Conservation (phyloP, 306 rosid species). For the Vigna hirtella region DNA sequence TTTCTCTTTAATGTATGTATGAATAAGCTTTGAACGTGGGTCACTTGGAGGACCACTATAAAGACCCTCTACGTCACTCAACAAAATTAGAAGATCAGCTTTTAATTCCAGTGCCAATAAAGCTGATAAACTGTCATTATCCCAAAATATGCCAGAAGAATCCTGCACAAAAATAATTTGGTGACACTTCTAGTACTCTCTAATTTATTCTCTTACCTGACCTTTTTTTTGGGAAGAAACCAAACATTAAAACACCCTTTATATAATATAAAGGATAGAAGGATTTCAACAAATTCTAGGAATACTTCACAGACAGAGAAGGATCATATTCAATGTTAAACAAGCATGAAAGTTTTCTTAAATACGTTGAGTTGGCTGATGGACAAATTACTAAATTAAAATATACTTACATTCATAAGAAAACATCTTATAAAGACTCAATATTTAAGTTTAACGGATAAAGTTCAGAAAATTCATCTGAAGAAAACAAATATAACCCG, state of each 20-base stretch:
- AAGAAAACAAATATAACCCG: slow-evolving; percentile 14
- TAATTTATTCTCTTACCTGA: slow-evolving; percentile 6
- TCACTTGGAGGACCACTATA: slow-evolving; percentile 99
- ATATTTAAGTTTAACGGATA: slow-evolving; percentile 16
- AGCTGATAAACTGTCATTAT: slow-evolving; percentile 98
- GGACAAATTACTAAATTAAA: background rate
- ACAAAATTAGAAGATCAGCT: slow-evolving; percentile 94
- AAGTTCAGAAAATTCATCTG: background rate
- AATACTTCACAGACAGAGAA: slow-evolving; percentile 1
- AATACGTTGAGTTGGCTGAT: background rate
- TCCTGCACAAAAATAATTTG: slow-evolving; percentile 62
- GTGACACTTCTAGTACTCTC: slow-evolving; percentile 18
- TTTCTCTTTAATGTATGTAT: slow-evolving; percentile 84
- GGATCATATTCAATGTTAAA: slow-evolving; percentile 8
- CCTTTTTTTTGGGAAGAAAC: background rate
- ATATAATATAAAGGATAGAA: background rate
- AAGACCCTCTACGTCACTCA: slow-evolving; percentile 97
- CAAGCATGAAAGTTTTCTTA: background rate
- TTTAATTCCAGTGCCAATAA: slow-evolving; percentile 92
- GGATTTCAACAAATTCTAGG: slow-evolving; percentile 27
- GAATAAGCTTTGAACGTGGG: slow-evolving; percentile 86
- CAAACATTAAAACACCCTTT: background rate
- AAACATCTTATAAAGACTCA: slow-evolving; percentile 3
- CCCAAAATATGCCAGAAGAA: slow-evolving; percentile 99
- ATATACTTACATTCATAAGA: slow-evolving; percentile 16